Evolutionary conservation across 2,329 filamentous ascomycete species (phyloP).

Genomic region (Alternaria longipes): DNA sequence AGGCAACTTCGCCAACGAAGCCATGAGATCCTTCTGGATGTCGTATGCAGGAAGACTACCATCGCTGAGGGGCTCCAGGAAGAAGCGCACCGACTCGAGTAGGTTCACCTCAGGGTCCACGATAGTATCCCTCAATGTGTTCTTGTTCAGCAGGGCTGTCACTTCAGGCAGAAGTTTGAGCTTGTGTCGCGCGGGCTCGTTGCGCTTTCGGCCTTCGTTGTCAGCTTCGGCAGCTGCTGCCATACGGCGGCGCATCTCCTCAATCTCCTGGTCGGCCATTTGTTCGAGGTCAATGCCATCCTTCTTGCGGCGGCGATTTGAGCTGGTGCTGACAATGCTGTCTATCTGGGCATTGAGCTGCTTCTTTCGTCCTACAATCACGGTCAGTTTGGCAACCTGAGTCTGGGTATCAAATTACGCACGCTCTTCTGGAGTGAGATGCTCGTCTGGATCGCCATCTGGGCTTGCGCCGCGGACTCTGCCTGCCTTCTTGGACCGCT

Average conservation of each 20-base stretch:
- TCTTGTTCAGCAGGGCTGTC: slow-evolving; percentile 85
- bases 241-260: slow-evolving; percentile 87
- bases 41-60: slow-evolving; percentile 95
- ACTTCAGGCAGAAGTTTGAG: slow-evolving; percentile 93
- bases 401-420: slow-evolving; percentile 47
- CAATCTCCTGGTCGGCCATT: slow-evolving; percentile 89
- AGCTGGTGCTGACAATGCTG: slow-evolving; percentile 84
- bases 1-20: slow-evolving; percentile 78
- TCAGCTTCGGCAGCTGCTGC: slow-evolving; percentile 88
- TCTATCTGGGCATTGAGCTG: slow-evolving; percentile 90
- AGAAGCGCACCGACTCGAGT: slow-evolving; percentile 93
- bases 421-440: slow-evolving; percentile 85
- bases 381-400: slow-evolving; percentile 21
- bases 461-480: slow-evolving; percentile 48
- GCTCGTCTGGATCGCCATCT: slow-evolving; percentile 76
- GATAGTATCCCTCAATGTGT: slow-evolving; percentile 82
- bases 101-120: slow-evolving; percentile 96
- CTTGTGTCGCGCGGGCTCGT: slow-evolving; percentile 88
- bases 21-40: slow-evolving; percentile 94
- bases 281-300: slow-evolving; percentile 93
- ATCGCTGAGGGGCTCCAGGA: slow-evolving; percentile 93
- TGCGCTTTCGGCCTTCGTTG: slow-evolving; percentile 79
- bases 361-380: slow-evolving; percentile 68
- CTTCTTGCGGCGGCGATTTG: slow-evolving; percentile 76
- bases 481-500: slow-evolving; percentile 56